These are phyloP conservation scores for Lenwebbia sp. DNA, from an alignment of 345 rosid genomes.

Conservation along the genomic window DNA sequence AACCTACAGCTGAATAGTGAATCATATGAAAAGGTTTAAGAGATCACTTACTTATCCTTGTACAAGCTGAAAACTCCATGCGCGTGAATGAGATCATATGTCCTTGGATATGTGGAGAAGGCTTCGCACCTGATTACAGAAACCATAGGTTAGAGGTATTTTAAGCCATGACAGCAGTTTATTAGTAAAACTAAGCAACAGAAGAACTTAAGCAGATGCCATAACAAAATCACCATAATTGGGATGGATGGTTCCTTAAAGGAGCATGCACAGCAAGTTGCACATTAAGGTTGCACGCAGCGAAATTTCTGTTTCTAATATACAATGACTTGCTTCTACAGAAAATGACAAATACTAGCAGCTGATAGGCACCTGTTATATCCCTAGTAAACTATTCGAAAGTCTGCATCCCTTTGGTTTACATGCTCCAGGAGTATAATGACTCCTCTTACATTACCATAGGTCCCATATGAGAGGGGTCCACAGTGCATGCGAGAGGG, in stretches of 20 bases:
- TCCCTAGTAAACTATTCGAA: neutral
- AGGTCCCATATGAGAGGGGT: neutral
- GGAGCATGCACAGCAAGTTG: neutral
- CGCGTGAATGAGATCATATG: constrained; percentile 65
- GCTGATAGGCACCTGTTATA: neutral
- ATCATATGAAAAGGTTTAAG: neutral
- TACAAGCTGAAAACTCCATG: constrained; percentile 52
- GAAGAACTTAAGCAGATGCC: neutral
- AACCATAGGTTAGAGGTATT: neutral
- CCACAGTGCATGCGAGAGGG: neutral
- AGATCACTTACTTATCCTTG: constrained; percentile 33
- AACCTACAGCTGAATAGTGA: neutral
- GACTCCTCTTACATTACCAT: neutral
- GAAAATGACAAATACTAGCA: neutral
- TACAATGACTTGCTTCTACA: neutral
- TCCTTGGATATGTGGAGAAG: constrained; percentile 70
- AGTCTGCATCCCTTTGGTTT: neutral
- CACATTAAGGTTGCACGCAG: neutral
- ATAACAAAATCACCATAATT: neutral
- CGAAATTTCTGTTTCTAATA: neutral
- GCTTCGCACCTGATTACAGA: constrained; percentile 49
- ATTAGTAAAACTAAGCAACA: neutral
- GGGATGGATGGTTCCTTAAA: neutral
- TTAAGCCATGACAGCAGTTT: neutral
- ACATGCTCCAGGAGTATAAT: neutral